Percentiles rank a stretch among this genome's conserved stretches.
These are phyloP conservation scores for Fusarium caatingaense DNA, from an alignment of 2,329 filamentous ascomycete species.

Conservation along the genomic window DNA sequence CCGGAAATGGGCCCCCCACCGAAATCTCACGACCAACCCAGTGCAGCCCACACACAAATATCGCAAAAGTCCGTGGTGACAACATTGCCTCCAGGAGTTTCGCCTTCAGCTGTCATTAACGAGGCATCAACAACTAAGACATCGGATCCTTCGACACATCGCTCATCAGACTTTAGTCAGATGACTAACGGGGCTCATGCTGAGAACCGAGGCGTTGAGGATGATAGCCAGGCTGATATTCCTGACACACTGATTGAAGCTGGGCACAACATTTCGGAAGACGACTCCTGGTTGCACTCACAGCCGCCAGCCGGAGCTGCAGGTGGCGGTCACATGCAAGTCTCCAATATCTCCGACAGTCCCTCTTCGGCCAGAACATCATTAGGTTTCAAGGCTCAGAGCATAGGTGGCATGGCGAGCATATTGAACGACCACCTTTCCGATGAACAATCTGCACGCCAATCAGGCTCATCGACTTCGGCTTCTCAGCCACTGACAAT, in stretches of 20 bases:
- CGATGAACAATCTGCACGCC: constrained; percentile 51
- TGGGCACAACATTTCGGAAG: constrained; percentile 62
- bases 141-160: constrained; percentile 74
- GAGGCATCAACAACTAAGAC: constrained; percentile 96
- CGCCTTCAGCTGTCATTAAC: constrained; percentile 73
- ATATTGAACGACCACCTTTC: constrained; percentile 56
- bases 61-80: constrained; percentile 74
- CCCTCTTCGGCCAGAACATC: constrained; percentile 52
- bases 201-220: constrained; percentile 54
- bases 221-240: constrained; percentile 55
- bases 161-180: constrained; percentile 74
- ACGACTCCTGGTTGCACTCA: constrained; percentile 68
- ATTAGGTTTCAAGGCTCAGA: constrained; percentile 51
- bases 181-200: constrained; percentile 73
- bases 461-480: constrained; percentile 55
- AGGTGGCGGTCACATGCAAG: constrained; percentile 50
- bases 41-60: constrained; percentile 62
- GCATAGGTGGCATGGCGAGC: constrained; percentile 46
- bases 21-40: constrained; percentile 52
- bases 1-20: constrained; percentile 65
- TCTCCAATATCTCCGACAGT: constrained; percentile 48
- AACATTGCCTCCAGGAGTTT: constrained; percentile 66
- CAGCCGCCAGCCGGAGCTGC: constrained; percentile 66
- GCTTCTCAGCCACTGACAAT: constrained; percentile 60
- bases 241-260: constrained; percentile 65